A percentile compares a stretch with the other conserved stretches of the same genome.
These are phyloP conservation scores for Cnidoscolus chayamansa DNA, from an alignment of 441 rosid genomes.

Conservation along the genomic window DNA sequence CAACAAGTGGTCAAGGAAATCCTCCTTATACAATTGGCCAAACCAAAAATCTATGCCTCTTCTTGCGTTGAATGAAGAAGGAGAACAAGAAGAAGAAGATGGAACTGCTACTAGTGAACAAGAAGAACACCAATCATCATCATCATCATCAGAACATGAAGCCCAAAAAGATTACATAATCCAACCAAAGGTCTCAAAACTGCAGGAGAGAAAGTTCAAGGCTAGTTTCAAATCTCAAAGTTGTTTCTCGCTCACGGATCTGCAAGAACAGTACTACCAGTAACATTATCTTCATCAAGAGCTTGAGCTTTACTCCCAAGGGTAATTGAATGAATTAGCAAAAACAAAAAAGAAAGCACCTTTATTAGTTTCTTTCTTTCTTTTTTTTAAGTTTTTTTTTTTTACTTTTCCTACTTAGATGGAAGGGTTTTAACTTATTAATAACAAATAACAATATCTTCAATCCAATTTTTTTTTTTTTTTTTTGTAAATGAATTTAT, in stretches of 20 bases:
- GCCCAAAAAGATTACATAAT: too few species aligned
- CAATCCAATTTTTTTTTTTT: neutral
- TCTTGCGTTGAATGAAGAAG: constrained; percentile 16
- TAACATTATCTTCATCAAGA: neutral
- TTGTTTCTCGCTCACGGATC: constrained; percentile 24
- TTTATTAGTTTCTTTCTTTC: neutral
- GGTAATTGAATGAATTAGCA: too few species aligned
- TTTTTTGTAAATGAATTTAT: neutral
- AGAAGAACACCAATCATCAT: constrained; percentile 3
- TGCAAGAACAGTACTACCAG: constrained; percentile 26
- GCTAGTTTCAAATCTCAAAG: constrained; percentile 20
- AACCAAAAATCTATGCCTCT: constrained; percentile 32
- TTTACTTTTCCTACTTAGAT: neutral
- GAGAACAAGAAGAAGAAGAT: neutral
- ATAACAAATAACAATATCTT: neutral
- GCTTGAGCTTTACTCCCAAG: neutral
- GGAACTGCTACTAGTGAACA: neutral
- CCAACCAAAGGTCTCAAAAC: neutral
- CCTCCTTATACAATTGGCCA: constrained; percentile 19
- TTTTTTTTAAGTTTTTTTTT: too few species aligned
- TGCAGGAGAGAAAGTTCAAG: constrained; percentile 8
- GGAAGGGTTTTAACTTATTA: neutral
- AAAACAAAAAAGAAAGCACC: too few species aligned
- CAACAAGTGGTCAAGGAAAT: constrained; percentile 22
- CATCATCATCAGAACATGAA: neutral